Evolutionary conservation across 2,329 filamentous ascomycete genomes (phyloP).

Genomic region (Aspergillus aculeatinus): DNA sequence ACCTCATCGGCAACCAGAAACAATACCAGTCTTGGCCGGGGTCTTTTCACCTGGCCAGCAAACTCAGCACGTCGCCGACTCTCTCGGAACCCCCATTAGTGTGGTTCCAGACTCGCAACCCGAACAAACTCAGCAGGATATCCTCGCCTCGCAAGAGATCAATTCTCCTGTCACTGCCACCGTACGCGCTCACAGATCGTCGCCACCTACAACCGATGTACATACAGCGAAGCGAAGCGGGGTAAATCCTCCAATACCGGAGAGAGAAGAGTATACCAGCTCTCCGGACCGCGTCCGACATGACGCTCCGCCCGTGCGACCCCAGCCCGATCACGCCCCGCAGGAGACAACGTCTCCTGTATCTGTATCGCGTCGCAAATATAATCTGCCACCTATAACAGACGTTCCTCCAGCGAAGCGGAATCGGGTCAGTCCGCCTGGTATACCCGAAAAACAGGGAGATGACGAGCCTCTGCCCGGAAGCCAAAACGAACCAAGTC

Average conservation of each 20-base stretch:
- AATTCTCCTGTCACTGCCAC: neutral
- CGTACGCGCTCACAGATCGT: neutral
- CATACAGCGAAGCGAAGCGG: constrained; percentile 16
- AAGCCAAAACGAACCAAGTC: neutral
- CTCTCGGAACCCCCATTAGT: constrained; percentile 37
- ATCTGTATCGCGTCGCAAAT: neutral
- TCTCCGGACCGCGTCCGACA: neutral
- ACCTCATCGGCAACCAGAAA: neutral
- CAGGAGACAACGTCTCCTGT: neutral
- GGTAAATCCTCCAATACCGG: constrained; percentile 1
- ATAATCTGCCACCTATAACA: neutral
- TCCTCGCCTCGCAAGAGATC: constrained; percentile 5
- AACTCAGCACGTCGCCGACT: constrained; percentile 17
- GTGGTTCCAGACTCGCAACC: constrained; percentile 44
- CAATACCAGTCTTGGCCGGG: neutral
- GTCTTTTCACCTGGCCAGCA: neutral
- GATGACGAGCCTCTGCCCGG: neutral
- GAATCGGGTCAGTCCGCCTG: neutral
- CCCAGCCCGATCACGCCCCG: neutral
- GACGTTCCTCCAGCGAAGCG: neutral
- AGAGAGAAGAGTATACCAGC: neutral
- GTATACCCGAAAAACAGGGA: neutral
- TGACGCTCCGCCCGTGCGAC: neutral
- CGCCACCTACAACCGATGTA: neutral
- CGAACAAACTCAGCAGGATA: constrained; percentile 7